Percentiles rank a stretch among this genome's conserved stretches.
phyloP scores from a whole-genome alignment of 306 rosid species.

The Citrullus mucosospermus region DNA sequence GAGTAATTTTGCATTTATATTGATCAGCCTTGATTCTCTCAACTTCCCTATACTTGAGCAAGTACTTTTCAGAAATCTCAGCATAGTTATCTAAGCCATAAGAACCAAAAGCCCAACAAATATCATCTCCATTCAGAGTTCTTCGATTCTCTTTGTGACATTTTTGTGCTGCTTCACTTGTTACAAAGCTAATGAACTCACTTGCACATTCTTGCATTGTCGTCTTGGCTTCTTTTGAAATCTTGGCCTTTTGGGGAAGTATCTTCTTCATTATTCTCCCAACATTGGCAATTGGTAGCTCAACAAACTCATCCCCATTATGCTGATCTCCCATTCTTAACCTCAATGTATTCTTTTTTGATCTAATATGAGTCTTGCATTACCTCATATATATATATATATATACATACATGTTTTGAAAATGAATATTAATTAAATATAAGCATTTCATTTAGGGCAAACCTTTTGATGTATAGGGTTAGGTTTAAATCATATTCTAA shows the following conservation, averaged over 20 bases:
- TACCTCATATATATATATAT: not conserved
- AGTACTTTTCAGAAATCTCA: conserved; percentile 51
- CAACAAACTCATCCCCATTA: not conserved
- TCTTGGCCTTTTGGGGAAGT: conserved; percentile 64
- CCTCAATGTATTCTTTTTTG: not conserved
- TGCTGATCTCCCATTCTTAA: not conserved
- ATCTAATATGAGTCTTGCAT: not conserved
- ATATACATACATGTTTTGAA: not conserved
- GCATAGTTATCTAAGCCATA: conserved; percentile 83
- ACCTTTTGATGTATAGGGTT: too few species aligned
- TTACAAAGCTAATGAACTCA: conserved; percentile 81
- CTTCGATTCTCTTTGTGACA: conserved; percentile 82
- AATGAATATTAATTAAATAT: not conserved
- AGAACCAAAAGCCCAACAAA: conserved; percentile 86
- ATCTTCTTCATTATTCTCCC: conserved; percentile 83
- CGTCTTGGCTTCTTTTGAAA: not conserved
- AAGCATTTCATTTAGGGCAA: not conserved
- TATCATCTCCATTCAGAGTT: conserved; percentile 81
- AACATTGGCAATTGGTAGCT: conserved; percentile 82
- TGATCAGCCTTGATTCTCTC: not conserved
- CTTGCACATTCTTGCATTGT: conserved; percentile 22
- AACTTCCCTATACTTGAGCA: conserved; percentile 19
- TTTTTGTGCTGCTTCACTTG: conserved; percentile 68
- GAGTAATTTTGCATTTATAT: not conserved
- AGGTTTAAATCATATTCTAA: too few species aligned